Evolutionary conservation across 768 basidiomycete species (phyloP), one percentile per base, ranked within the genome.

Genomic region (Russula abietina): DNA sequence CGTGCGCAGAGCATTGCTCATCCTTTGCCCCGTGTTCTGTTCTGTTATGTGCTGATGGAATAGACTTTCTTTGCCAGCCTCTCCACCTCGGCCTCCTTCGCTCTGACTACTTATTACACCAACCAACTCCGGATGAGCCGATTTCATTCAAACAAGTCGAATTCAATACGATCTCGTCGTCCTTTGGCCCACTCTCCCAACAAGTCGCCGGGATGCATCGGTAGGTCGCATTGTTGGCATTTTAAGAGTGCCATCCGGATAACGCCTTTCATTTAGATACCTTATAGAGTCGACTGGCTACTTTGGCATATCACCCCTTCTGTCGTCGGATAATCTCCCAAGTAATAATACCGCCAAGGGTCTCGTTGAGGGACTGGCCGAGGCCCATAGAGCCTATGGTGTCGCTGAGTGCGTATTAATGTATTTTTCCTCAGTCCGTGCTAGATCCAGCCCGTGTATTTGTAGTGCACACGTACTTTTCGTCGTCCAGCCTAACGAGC

Each of bases 81-180:
- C 76, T 91, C 51, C 90, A 97, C 64, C 81, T 98, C 7, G 94
- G 95, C 22, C 75, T 99, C 22, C 97, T 96, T 75, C 81, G 96
- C 59, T 97, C 94, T 11, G 96, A 99, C 76, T 99, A 98, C 74
- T 78, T 98, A 33, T 75, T 98, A 24, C 93, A 99, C 67, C 73
- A 78, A 9, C 78, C 78, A 2, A 66, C 68, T 0, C 63, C 67
- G 4, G 70, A 70, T 33, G 71, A 75, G 32, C 70, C 77, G 3
- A 69, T 78, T 16, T 73, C 76, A 7, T 74, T 99, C 65, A 96
- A 94, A 72, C 96, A 99, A 75, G 96, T 98, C 46, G 96, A 99
- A 73, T 97, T 98, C 76, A 99, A 99, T 71, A 97, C 96, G 10
- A 95, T 98, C 65, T 92, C 94, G 2, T 84, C 87, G 0, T 94